Evolutionary conservation across 345 rosid species (phyloP).

Genomic region (Ailanthus altissimus): DNA sequence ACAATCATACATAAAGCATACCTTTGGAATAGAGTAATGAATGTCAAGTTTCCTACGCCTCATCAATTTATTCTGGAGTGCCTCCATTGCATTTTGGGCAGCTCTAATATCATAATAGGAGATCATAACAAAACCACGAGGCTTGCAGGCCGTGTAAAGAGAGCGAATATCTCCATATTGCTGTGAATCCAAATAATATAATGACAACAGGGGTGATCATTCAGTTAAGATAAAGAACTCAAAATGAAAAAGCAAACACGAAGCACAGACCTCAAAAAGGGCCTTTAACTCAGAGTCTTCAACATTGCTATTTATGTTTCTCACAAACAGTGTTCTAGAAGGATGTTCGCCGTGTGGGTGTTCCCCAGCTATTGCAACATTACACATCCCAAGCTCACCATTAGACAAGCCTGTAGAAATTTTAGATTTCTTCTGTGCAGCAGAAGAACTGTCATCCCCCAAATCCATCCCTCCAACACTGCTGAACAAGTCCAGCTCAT

Average conservation of each 20-base stretch:
- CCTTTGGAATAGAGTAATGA: constrained; percentile 59
- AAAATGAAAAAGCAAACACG: not conserved
- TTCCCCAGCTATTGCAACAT: constrained; percentile 30
- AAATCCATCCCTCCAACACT: constrained; percentile 75
- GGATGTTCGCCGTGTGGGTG: constrained; percentile 47
- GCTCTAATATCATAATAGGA: constrained; percentile 64
- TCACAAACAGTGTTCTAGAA: constrained; percentile 59
- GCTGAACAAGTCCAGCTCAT: constrained; percentile 66
- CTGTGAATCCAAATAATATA: constrained; percentile 31
- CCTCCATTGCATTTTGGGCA: constrained; percentile 52
- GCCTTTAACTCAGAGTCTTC: constrained; percentile 61
- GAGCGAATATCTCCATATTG: constrained; percentile 51
- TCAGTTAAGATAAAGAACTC: constrained; percentile 1
- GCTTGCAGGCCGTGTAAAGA: constrained; percentile 55
- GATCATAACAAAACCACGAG: constrained; percentile 52
- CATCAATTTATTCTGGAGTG: constrained; percentile 43
- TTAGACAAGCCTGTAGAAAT: constrained; percentile 34
- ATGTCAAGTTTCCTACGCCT: constrained; percentile 52
- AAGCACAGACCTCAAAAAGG: constrained; percentile 52
- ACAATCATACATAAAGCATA: constrained; percentile 16
- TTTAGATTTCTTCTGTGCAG: constrained; percentile 32
- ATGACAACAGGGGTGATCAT: constrained; percentile 1
- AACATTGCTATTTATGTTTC: constrained; percentile 53
- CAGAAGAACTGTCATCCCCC: constrained; percentile 43
- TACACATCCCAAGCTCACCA: constrained; percentile 28